Percentiles rank a stretch among this genome's conserved stretches.
phyloP scores from a whole-genome alignment of 805 yeast genomes.

The Schizosaccharomyces cryophilus region DNA sequence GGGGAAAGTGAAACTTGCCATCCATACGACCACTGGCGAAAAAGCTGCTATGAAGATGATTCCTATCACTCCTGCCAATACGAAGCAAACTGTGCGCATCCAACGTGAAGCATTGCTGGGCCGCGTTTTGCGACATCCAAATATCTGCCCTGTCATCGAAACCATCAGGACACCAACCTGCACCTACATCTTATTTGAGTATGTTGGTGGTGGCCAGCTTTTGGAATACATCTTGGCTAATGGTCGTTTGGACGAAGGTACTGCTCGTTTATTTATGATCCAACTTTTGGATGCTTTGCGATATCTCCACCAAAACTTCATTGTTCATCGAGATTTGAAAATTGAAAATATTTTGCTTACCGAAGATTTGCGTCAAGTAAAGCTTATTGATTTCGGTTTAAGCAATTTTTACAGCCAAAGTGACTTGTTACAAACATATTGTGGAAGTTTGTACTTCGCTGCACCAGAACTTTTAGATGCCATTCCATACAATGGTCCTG shows the following conservation, averaged over 20 bases:
- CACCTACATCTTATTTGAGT: constrained; percentile 88
- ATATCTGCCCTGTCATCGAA: constrained; percentile 73
- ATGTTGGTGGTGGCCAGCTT: constrained; percentile 92
- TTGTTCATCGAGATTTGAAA: constrained; percentile 4
- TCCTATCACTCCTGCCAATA: constrained; percentile 32
- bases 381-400: constrained; percentile 87
- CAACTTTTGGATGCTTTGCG: constrained; percentile 18
- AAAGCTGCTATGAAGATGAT: constrained; percentile 82
- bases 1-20: constrained; percentile 60
- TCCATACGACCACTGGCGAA: constrained; percentile 70
- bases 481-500: constrained; percentile 82
- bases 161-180: constrained; percentile 92
- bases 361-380: constrained; percentile 67
- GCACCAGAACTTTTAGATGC: constrained; percentile 91
- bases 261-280: constrained; percentile 82
- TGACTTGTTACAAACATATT: constrained; percentile 62
- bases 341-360: constrained; percentile 43
- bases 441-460: constrained; percentile 93
- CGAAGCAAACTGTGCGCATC: constrained; percentile 74
- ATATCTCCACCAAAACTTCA: background rate
- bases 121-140: constrained; percentile 69
- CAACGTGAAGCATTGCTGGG: constrained; percentile 89
- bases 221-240: constrained; percentile 90
- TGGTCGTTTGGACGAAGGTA: constrained; percentile 77
- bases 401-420: constrained; percentile 60